phyloP scores from a whole-genome alignment of 495 filamentous ascomycete genomes.

The Penicillium ucsense region DNA sequence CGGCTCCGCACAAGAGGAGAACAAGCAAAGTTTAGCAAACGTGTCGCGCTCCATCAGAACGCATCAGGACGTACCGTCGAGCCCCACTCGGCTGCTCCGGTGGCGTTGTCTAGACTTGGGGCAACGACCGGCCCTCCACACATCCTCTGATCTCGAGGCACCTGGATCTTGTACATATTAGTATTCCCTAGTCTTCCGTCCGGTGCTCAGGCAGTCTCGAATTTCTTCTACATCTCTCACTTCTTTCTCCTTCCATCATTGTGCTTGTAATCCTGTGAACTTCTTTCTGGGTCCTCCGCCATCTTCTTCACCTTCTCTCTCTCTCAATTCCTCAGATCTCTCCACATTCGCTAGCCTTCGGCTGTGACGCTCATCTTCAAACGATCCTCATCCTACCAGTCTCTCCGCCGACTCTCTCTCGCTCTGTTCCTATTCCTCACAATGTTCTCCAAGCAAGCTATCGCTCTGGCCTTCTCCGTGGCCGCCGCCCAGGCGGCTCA shows the following conservation, averaged over 20 bases:
- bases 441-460: constrained; percentile 28
- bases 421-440: not conserved
- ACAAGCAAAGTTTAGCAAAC: constrained; percentile 10
- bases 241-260: constrained; percentile 2
- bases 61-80: no score
- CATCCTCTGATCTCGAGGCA: not conserved
- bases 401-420: no score
- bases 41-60: constrained; percentile 9
- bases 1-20: not conserved
- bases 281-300: constrained; percentile 2
- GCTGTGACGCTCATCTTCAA: no score
- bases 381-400: no score
- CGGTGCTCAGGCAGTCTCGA: not conserved
- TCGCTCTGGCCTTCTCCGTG: constrained; percentile 37
- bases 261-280: constrained; percentile 2
- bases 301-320: constrained; percentile 3
- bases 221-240: not conserved
- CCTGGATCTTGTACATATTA: not conserved
- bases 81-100: constrained; percentile 6
- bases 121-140: no score
- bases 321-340: not conserved
- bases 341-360: not conserved
- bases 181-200: not conserved
- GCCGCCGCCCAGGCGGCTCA: constrained; percentile 38
- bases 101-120: constrained; percentile 14